Percentiles rank a stretch among this genome's conserved stretches.
Evolutionary conservation across 83 land plant genomes (phyloP).

Genomic region (Picea abies): DNA sequence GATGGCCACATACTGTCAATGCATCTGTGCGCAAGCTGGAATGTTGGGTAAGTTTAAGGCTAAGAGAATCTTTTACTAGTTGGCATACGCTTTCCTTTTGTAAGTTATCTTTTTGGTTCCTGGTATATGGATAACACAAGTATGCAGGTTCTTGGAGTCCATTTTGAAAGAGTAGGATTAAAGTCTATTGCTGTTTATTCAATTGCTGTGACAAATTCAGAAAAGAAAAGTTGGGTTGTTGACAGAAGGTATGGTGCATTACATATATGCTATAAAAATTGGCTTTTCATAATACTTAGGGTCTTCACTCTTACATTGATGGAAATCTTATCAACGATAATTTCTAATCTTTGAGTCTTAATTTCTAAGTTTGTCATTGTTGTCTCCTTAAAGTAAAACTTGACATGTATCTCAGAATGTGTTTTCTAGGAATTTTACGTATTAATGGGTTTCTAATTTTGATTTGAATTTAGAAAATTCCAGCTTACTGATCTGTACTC

Average conservation of each 20-base stretch:
- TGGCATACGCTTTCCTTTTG: not conserved
- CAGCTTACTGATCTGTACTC: not conserved
- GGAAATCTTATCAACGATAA: not conserved
- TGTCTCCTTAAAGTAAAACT: not conserved
- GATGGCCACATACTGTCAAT: conserved; percentile 19
- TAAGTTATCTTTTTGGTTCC: not conserved
- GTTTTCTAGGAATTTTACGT: not conserved
- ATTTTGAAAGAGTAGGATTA: conserved; percentile 89
- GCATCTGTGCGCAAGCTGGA: conserved; percentile 49
- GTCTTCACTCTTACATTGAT: not conserved
- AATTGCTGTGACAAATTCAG: conserved; percentile 86
- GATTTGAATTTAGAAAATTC: no score
- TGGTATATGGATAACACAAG: not conserved
- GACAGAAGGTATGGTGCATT: conserved; percentile 72
- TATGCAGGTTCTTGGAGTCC: conserved; percentile 91
- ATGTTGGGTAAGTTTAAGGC: conserved; percentile 58
- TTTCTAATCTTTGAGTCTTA: not conserved
- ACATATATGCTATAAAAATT: not conserved
- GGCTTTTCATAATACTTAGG: not conserved
- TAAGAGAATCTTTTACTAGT: not conserved
- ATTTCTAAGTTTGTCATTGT: not conserved
- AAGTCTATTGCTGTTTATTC: conserved; percentile 96
- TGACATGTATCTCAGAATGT: not conserved
- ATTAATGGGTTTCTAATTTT: not conserved
- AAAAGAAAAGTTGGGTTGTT: conserved; percentile 84